Evolutionary conservation across 2,329 filamentous ascomycete genomes (phyloP).

Genomic region (Nectriaceae sp.): DNA sequence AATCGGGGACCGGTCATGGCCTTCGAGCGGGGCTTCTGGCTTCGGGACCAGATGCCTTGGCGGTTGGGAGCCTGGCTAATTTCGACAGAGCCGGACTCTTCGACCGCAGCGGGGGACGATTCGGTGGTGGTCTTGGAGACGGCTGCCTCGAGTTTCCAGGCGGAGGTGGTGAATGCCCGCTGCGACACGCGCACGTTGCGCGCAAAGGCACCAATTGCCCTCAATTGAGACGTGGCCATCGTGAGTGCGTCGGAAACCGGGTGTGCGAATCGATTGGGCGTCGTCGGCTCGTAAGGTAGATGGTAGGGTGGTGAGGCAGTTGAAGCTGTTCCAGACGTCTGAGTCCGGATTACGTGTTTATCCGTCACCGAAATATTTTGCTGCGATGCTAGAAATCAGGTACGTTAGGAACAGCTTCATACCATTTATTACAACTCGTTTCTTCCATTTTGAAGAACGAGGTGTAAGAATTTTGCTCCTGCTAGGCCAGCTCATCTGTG

Average conservation of each 20-base stretch:
- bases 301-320: conserved; percentile 24
- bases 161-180: conserved; percentile 51
- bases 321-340: conserved; percentile 17
- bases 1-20: conserved; percentile 95
- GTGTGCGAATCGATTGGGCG: conserved; percentile 30
- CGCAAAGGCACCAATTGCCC: conserved; percentile 45
- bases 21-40: conserved; percentile 75
- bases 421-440: not conserved
- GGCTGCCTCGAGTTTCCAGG: conserved; percentile 46
- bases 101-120: conserved; percentile 45
- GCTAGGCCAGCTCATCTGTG: too few species aligned
- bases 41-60: conserved; percentile 76
- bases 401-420: not conserved
- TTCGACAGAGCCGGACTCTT: conserved; percentile 46
- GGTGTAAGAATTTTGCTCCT: too few species aligned
- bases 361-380: conserved; percentile 26
- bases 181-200: conserved; percentile 46
- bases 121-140: conserved; percentile 42
- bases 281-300: conserved; percentile 21
- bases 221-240: conserved; percentile 50
- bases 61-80: conserved; percentile 86
- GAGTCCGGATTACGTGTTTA: conserved; percentile 21
- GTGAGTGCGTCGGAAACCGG: conserved; percentile 22
- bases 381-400: conserved; percentile 1
- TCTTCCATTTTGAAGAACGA: too few species aligned